phyloP scores from a whole-genome alignment of 192 early-diverging fungal species.

The Coemansia sp. region DNA sequence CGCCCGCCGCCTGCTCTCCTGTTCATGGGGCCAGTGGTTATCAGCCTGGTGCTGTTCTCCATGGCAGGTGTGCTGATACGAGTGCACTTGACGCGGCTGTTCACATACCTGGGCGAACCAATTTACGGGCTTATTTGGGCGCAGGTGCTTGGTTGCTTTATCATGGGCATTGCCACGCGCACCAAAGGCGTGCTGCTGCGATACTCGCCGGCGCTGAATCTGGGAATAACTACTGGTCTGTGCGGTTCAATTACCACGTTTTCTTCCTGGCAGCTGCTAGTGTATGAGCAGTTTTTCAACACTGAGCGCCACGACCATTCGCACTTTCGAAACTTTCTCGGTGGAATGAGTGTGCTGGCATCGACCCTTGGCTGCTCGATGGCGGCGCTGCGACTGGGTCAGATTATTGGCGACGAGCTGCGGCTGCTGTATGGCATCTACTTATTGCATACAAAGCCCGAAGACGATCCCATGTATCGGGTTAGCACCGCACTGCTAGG shows the following conservation, averaged over 20 bases:
- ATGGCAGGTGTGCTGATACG: slow-evolving; percentile 65
- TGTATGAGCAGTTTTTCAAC: slow-evolving; percentile 53
- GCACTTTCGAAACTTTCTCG: slow-evolving; percentile 41
- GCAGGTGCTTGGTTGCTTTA: slow-evolving; percentile 67
- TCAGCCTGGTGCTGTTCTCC: slow-evolving; percentile 49
- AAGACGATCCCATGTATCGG: not conserved
- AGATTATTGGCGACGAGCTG: slow-evolving; percentile 28
- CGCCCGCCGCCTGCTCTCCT: slow-evolving; percentile 5
- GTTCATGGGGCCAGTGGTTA: slow-evolving; percentile 16
- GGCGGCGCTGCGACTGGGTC: slow-evolving; percentile 29
- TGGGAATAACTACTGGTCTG: slow-evolving; percentile 63
- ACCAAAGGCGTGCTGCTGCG: slow-evolving; percentile 30
- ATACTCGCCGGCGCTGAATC: slow-evolving; percentile 51
- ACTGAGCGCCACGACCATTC: slow-evolving; percentile 8
- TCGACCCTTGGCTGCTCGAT: slow-evolving; percentile 30
- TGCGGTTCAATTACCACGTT: slow-evolving; percentile 83
- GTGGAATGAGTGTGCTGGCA: slow-evolving; percentile 33
- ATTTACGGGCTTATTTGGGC: slow-evolving; percentile 61
- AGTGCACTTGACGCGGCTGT: slow-evolving; percentile 52
- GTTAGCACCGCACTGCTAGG: slow-evolving; percentile 22
- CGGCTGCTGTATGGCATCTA: slow-evolving; percentile 7
- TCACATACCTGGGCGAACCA: slow-evolving; percentile 57
- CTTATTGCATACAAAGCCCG: not conserved
- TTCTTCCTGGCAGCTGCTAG: slow-evolving; percentile 68
- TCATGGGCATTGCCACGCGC: slow-evolving; percentile 23